Conservation (phyloP, 768 basidiomycete genomes). For the Mycena crocata region DNA sequence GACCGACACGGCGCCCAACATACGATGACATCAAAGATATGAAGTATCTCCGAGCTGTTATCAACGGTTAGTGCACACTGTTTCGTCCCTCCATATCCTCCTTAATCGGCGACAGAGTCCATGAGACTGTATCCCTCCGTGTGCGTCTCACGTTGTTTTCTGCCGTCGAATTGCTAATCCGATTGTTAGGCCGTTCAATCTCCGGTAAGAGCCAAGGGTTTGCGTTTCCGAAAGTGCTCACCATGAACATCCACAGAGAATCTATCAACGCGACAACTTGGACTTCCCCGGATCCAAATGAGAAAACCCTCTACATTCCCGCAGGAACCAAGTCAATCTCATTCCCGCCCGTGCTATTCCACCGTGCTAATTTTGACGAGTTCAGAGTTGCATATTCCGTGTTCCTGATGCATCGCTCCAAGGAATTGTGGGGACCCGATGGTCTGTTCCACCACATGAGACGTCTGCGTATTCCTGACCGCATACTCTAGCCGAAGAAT, state of each 20-base stretch:
- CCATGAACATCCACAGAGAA: conserved; percentile 17
- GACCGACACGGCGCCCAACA: conserved; percentile 56
- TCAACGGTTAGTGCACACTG: conserved; percentile 11
- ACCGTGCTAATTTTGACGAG: not conserved
- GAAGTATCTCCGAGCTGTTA: conserved; percentile 64
- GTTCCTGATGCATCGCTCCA: conserved; percentile 70
- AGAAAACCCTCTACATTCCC: conserved; percentile 53
- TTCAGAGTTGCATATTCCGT: conserved; percentile 60
- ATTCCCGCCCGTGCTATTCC: not conserved
- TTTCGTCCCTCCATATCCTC: not conserved
- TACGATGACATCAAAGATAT: conserved; percentile 68
- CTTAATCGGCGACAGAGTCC: conserved; percentile 46
- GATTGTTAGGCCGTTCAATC: conserved; percentile 41
- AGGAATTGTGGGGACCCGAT: conserved; percentile 74
- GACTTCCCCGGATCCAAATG: conserved; percentile 40
- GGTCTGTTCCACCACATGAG: too few relatives aligned
- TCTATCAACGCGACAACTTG: conserved; percentile 42
- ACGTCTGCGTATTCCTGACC: too few relatives aligned
- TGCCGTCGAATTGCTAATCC: not conserved
- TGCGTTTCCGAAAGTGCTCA: not conserved
- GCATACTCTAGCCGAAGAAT: conserved; percentile 36
- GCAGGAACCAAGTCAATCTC: conserved; percentile 42
- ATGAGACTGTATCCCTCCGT: conserved; percentile 66
- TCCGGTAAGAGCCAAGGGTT: not conserved
- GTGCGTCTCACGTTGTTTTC: conserved; percentile 33